phyloP scores from a whole-genome alignment of 2,329 filamentous ascomycete genomes.

The Aspergillus tamarii region DNA sequence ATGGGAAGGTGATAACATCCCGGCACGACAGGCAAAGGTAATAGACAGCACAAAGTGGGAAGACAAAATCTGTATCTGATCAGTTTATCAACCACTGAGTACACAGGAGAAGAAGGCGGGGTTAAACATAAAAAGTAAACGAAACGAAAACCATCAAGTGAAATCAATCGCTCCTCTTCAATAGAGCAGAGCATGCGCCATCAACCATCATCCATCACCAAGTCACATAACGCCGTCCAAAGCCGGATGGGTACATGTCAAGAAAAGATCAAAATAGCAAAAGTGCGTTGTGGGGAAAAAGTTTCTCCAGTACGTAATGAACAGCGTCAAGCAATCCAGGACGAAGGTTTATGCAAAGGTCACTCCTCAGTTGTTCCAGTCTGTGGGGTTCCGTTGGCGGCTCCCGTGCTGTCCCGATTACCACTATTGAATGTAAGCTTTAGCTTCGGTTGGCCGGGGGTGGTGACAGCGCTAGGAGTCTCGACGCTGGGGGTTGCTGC shows the following conservation, averaged over 20 bases:
- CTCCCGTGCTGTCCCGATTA: constrained; percentile 39
- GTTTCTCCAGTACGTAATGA: not conserved
- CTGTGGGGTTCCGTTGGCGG: constrained; percentile 31
- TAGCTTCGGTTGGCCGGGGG: constrained; percentile 64
- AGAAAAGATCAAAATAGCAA: constrained; percentile 15
- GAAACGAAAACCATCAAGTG: constrained; percentile 11
- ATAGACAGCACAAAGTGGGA: not conserved
- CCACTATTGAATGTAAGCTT: constrained; percentile 65
- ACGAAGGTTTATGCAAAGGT: constrained; percentile 13
- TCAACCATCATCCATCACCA: constrained; percentile 27
- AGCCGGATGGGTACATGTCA: constrained; percentile 22
- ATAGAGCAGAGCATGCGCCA: constrained; percentile 26
- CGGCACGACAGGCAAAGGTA: not conserved
- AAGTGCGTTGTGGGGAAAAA: not conserved
- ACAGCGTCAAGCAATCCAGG: constrained; percentile 13
- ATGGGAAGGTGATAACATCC: not conserved
- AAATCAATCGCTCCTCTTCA: constrained; percentile 22
- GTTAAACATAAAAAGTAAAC: constrained; percentile 9
- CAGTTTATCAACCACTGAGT: not conserved
- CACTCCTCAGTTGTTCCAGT: constrained; percentile 22
- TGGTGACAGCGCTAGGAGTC: constrained; percentile 66
- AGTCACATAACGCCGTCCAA: constrained; percentile 28
- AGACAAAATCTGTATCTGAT: not conserved
- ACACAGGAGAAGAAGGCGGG: not conserved
- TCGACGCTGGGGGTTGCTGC: constrained; percentile 51